These are phyloP conservation scores for Boletus patriciae DNA, from an alignment of 768 basidiomycete species.

Conservation along the genomic window DNA sequence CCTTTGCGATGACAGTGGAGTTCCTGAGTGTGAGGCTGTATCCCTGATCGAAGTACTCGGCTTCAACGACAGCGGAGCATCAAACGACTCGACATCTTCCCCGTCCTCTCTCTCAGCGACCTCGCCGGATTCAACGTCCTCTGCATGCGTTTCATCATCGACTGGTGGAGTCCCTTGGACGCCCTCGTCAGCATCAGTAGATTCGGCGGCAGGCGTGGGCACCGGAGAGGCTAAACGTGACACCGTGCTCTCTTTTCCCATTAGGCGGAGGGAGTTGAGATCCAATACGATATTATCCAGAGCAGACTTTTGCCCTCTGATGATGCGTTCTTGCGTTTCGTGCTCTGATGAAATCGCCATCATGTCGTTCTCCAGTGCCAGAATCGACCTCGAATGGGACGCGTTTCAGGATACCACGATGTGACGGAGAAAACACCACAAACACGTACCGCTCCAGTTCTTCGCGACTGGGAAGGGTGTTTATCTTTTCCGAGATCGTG, in stretches of 20 bases:
- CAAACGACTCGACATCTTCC: constrained; percentile 37
- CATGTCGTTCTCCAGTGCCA: constrained; percentile 75
- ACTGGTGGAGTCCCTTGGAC: constrained; percentile 20
- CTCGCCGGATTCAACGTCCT: constrained; percentile 46
- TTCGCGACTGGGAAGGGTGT: constrained; percentile 69
- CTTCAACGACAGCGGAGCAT: constrained; percentile 26
- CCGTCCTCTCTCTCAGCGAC: constrained; percentile 39
- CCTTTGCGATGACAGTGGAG: constrained; percentile 29
- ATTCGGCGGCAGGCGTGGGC: constrained; percentile 52
- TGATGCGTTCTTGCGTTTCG: constrained; percentile 64
- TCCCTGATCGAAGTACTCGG: constrained; percentile 36
- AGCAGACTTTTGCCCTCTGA: constrained; percentile 67
- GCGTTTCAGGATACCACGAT: not conserved
- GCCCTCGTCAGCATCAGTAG: constrained; percentile 26
- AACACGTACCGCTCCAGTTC: constrained; percentile 73
- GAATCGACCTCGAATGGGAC: constrained; percentile 54
- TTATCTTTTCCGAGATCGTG: constrained; percentile 78
- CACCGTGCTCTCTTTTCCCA: constrained; percentile 58
- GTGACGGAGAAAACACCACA: not conserved
- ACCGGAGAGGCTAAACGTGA: constrained; percentile 43
- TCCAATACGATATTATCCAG: constrained; percentile 65
- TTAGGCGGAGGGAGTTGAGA: constrained; percentile 57
- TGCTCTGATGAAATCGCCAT: constrained; percentile 70
- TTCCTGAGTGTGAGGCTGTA: constrained; percentile 35
- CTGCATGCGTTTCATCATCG: constrained; percentile 38